These are phyloP conservation scores for Suillus alpinus DNA, from an alignment of 768 basidiomycete species.

Conservation along the genomic window DNA sequence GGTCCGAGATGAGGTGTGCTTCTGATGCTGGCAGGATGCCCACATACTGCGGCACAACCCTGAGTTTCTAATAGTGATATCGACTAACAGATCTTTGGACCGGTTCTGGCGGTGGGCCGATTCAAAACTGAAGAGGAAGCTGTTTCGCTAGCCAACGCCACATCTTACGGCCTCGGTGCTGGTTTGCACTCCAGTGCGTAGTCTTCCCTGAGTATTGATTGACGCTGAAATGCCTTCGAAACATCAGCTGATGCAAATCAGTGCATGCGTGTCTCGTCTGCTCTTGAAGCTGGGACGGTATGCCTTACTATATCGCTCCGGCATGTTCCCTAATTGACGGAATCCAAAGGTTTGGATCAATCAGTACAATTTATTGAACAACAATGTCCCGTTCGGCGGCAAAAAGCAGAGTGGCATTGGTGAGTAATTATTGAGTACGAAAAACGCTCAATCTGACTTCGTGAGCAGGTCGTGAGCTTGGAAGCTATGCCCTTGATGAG, in stretches of 20 bases:
- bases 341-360: slow-evolving; percentile 81
- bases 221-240: not conserved
- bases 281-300: slow-evolving; percentile 87
- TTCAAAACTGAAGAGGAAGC: slow-evolving; percentile 90
- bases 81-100: slow-evolving; percentile 80
- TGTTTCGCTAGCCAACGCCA: slow-evolving; percentile 80
- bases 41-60: slow-evolving; percentile 8
- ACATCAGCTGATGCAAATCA: slow-evolving; percentile 72
- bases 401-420: slow-evolving; percentile 91
- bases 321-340: slow-evolving; percentile 6
- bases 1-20: slow-evolving; percentile 31
- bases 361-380: slow-evolving; percentile 78
- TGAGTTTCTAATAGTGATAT: slow-evolving; percentile 6
- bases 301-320: slow-evolving; percentile 18
- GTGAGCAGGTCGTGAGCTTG: slow-evolving; percentile 78
- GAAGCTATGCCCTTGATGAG: slow-evolving; percentile 79
- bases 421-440: slow-evolving; percentile 30
- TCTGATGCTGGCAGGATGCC: slow-evolving; percentile 3
- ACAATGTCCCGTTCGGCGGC: slow-evolving; percentile 93
- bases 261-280: slow-evolving; percentile 84
- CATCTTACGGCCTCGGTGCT: slow-evolving; percentile 88
- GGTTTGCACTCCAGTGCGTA: slow-evolving; percentile 82
- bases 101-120: slow-evolving; percentile 78
- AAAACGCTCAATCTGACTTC: slow-evolving; percentile 8
- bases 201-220: not conserved